Evolutionary conservation across 805 yeast species (phyloP), one percentile per base, ranked within the genome.

Genomic region (Hanseniaspora thailandica): DNA sequence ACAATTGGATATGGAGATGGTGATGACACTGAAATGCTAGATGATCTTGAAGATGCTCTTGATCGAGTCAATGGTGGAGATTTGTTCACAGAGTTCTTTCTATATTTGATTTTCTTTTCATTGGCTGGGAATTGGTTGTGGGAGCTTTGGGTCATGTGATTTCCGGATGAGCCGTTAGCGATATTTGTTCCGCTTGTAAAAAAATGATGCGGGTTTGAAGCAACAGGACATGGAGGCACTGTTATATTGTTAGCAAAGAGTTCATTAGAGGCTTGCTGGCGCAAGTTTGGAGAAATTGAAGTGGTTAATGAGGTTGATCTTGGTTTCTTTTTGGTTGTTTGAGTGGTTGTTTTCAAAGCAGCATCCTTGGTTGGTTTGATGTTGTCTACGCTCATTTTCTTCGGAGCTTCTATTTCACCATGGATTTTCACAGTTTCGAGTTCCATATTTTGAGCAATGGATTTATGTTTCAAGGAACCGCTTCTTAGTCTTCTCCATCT

Each of bases 401-500:
- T 48, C n/a, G 52, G 52, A 23, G 25, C 47, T 13, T 48, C 47
- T 7, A 41, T 4, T 31, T 48, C 52, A 1, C 47, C 46, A 17
- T 48, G 52, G 3, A 48, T 23, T 34, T 48, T 48, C 9, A 48
- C 52, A 15, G 19, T 48, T 22, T 48, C 52, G 39, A 53, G 41
- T 41, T 49, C 55, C 51, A 53, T 47, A 28, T 44, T 48, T 25
- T 46, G 50, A 5, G 67, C 66, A 4, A 66, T 62, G 40, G 60
- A 63, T 46, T 63, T 64, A 17, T 63, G 60, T 55, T 72, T 71
- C 49, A 71, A 57, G 23, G 69, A 66, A 1, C 75, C 75, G 1
- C 73, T 69, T 57, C 70, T 76, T 45, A 81, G 69, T 57, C 95
- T 69, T 65, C 95, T 76, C 95, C 95, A 86, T 60, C 95, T 76